Evolutionary conservation across 306 rosid species (phyloP).

Genomic region (Begonia fuchsioides): DNA sequence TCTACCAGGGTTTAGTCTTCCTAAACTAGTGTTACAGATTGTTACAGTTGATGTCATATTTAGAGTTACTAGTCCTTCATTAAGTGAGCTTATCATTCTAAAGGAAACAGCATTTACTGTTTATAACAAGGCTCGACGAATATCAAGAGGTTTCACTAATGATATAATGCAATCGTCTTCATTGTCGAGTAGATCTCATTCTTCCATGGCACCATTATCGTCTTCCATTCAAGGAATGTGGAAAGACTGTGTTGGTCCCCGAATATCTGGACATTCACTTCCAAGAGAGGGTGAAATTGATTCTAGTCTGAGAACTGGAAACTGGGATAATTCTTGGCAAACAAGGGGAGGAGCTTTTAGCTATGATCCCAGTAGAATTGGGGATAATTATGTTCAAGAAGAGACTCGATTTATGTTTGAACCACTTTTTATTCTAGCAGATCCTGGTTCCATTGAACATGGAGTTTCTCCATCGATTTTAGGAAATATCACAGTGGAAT

Average conservation of each 20-base stretch:
- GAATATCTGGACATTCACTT: constrained; percentile 74
- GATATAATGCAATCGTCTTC: constrained; percentile 50
- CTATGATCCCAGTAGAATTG: constrained; percentile 68
- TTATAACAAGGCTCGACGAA: constrained; percentile 85
- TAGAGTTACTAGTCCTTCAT: constrained; percentile 82
- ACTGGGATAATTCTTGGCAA: constrained; percentile 96
- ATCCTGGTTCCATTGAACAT: constrained; percentile 81
- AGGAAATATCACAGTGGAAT: constrained; percentile 47
- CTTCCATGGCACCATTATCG: constrained; percentile 68
- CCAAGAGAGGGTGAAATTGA: constrained; percentile 96
- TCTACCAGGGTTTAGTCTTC: constrained; percentile 75
- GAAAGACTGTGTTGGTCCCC: constrained; percentile 87
- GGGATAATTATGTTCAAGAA: constrained; percentile 55
- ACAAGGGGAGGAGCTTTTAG: constrained; percentile 57
- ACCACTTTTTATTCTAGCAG: constrained; percentile 89
- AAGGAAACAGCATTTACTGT: constrained; percentile 93
- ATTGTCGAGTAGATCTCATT: constrained; percentile 54
- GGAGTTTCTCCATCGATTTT: constrained; percentile 51
- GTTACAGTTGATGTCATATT: constrained; percentile 91
- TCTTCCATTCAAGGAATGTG: constrained; percentile 82
- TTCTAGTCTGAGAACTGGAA: constrained; percentile 70
- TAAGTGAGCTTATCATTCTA: constrained; percentile 69
- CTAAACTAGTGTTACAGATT: constrained; percentile 85
- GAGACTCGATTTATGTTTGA: constrained; percentile 88
- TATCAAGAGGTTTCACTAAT: constrained; percentile 63